A percentile compares a stretch with the other conserved stretches of the same genome.
phyloP scores from a whole-genome alignment of 768 basidiomycete genomes.

The Brasilioporus rufonigricans region DNA sequence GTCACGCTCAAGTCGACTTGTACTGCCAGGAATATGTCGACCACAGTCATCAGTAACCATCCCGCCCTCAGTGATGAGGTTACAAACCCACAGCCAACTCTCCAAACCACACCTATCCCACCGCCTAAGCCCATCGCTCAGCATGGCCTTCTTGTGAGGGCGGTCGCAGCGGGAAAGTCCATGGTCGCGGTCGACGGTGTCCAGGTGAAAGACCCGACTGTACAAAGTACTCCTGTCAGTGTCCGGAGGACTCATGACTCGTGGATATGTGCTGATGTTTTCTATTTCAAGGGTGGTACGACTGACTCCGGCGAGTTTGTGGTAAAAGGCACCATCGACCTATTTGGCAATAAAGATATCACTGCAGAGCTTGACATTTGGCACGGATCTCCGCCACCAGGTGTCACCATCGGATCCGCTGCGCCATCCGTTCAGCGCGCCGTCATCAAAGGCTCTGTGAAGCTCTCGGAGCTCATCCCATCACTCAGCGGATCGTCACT shows the following conservation, averaged over 20 bases:
- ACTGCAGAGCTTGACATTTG: conserved; percentile 3
- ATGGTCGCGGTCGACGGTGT: neutral
- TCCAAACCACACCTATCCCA: neutral
- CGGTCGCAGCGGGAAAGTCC: neutral
- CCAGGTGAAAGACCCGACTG: neutral
- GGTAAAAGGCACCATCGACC: neutral
- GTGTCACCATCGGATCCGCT: neutral
- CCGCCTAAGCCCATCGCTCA: conserved; percentile 2
- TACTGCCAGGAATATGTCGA: neutral
- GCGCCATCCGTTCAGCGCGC: conserved; percentile 5
- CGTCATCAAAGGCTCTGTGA: neutral
- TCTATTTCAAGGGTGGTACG: neutral
- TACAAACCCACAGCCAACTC: neutral
- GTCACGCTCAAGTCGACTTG: neutral
- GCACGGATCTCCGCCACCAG: conserved; percentile 2
- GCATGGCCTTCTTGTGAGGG: neutral
- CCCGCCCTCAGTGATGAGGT: neutral
- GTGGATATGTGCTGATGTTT: neutral
- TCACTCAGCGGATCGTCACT: neutral
- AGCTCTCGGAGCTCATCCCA: conserved; percentile 3
- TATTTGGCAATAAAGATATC: conserved; percentile 2
- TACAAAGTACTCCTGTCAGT: neutral
- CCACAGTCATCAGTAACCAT: neutral
- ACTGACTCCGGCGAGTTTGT: neutral
- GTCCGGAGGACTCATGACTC: neutral